These are phyloP conservation scores for Penicillium daleae DNA, from an alignment of 495 filamentous ascomycete genomes.

Conservation along the genomic window DNA sequence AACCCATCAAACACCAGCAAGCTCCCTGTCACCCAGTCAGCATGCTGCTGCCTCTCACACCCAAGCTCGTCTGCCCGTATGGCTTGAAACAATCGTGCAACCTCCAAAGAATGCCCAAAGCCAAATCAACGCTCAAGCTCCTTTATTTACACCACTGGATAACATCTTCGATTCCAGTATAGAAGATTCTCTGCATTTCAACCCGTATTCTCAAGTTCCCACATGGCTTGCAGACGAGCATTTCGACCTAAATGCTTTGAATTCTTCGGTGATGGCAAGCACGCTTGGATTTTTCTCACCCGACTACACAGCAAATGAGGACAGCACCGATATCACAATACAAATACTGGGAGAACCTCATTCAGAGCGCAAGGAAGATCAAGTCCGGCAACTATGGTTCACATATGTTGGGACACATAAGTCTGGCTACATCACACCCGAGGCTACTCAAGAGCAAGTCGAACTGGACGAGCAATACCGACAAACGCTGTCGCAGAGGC, in stretches of 20 bases:
- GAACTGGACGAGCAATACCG: slow-evolving; percentile 31
- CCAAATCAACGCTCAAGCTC: background rate
- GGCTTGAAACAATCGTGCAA: background rate
- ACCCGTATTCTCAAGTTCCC: slow-evolving; percentile 15
- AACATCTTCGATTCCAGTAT: slow-evolving; percentile 1
- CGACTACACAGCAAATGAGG: slow-evolving; percentile 1
- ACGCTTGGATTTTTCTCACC: slow-evolving; percentile 11
- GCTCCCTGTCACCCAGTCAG: background rate
- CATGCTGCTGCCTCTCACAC: background rate
- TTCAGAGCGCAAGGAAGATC: slow-evolving; percentile 12
- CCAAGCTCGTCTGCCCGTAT: background rate
- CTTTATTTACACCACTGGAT: background rate
- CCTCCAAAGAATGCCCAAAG: background rate
- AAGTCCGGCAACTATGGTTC: slow-evolving; percentile 18
- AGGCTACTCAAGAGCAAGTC: slow-evolving; percentile 8
- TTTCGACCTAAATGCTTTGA: slow-evolving; percentile 32
- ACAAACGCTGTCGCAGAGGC: slow-evolving; percentile 19
- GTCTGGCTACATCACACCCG: slow-evolving; percentile 22
- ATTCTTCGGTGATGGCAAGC: slow-evolving; percentile 23
- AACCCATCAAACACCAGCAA: slow-evolving; percentile 2
- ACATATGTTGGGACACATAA: slow-evolving; percentile 12
- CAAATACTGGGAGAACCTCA: background rate
- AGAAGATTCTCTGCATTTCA: slow-evolving; percentile 10
- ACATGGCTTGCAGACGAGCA: slow-evolving; percentile 29
- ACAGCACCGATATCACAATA: background rate